Conservation (phyloP, 2,329 filamentous ascomycete species). For the Apiospora aurea region DNA sequence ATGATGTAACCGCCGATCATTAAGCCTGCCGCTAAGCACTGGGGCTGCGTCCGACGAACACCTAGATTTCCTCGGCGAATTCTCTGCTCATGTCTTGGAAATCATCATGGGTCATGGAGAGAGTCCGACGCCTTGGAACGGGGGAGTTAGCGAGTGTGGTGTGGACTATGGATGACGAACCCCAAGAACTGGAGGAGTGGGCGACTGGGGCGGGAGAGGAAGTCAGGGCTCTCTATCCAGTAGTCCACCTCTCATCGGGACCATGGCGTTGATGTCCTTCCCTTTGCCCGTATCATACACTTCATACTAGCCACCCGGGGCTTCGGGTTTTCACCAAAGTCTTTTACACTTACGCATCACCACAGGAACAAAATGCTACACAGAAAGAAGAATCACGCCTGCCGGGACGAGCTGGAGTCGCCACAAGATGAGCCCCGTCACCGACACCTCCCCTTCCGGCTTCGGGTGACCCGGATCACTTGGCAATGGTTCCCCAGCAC, state of each 20-base stretch:
- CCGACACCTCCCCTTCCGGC: constrained; percentile 8
- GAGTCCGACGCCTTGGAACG: not conserved
- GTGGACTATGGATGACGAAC: constrained; percentile 1
- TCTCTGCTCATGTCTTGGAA: not conserved
- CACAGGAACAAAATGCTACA: not conserved
- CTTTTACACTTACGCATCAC: not conserved
- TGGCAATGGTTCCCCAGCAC: constrained; percentile 16
- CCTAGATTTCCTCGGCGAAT: not conserved
- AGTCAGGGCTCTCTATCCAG: not conserved
- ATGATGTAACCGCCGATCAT: not conserved
- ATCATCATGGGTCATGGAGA: not conserved
- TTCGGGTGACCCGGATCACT: constrained; percentile 5
- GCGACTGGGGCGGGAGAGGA: not conserved
- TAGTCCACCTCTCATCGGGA: not conserved
- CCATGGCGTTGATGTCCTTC: not conserved
- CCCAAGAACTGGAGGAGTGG: not conserved
- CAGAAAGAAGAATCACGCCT: not conserved
- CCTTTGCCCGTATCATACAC: not conserved
- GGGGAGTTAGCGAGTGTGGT: not conserved
- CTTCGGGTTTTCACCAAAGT: not conserved
- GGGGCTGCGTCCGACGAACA: constrained; percentile 1
- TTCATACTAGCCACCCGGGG: not conserved
- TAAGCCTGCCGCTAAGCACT: constrained; percentile 16
- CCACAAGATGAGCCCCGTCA: not conserved
- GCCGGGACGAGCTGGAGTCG: not conserved